Evolutionary conservation across 108 stramenopile genomes (phyloP).

Genomic region (Schizochytrium sp.): DNA sequence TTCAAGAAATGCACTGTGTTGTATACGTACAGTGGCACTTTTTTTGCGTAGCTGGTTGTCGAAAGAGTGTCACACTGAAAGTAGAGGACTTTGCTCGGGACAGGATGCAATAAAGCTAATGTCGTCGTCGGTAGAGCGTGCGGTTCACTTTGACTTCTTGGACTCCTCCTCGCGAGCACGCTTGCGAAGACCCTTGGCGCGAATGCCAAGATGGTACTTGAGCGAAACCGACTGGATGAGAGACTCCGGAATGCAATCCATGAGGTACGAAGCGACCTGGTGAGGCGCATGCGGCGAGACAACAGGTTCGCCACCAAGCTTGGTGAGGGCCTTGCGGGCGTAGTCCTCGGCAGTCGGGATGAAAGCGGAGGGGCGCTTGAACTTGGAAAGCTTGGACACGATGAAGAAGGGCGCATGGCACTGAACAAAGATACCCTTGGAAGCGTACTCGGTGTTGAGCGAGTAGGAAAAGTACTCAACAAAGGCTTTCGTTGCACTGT

Average conservation of each 20-base stretch:
- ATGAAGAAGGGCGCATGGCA: conserved; percentile 95
- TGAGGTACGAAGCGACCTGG: conserved; percentile 76
- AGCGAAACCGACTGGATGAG: conserved; percentile 56
- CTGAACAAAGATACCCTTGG: conserved; percentile 80
- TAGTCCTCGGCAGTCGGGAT: conserved; percentile 76
- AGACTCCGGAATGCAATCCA: conserved; percentile 62
- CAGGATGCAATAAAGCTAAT: neutral
- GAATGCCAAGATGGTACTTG: conserved; percentile 28
- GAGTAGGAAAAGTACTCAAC: conserved; percentile 84
- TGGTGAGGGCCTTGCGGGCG: conserved; percentile 63
- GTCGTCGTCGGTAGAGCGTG: conserved; percentile 37
- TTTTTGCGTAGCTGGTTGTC: neutral
- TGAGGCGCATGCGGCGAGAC: conserved; percentile 85
- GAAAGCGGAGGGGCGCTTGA: conserved; percentile 69
- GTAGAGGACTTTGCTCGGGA: neutral
- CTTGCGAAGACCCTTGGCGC: conserved; percentile 84
- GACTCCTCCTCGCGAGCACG: conserved; percentile 47
- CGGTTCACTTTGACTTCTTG: conserved; percentile 69
- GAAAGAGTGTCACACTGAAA: neutral
- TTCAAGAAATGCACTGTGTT: neutral
- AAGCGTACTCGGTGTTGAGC: conserved; percentile 48
- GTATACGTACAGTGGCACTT: neutral
- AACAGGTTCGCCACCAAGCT: conserved; percentile 71
- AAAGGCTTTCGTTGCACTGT: conserved; percentile 90
- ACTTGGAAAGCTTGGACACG: conserved; percentile 91